These are phyloP conservation scores for Geotrichum reessii DNA, from an alignment of 1,139 yeast genomes.

Conservation along the genomic window DNA sequence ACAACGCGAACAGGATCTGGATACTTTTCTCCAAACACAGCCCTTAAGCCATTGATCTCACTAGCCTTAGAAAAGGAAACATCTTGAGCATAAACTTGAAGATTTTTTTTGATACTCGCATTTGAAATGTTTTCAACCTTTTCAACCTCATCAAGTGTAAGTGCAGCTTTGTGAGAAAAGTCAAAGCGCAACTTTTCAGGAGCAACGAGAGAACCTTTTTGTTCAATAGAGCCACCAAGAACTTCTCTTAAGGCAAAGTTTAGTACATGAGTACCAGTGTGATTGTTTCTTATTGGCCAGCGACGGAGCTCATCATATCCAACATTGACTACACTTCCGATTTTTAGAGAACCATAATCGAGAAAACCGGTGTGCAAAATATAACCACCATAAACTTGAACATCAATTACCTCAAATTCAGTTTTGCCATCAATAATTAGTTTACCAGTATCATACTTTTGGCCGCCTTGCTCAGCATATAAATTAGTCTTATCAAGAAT, in stretches of 20 bases:
- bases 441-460: conserved; percentile 92
- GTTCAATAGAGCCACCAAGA: conserved; percentile 84
- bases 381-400: conserved; percentile 88
- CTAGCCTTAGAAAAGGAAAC: conserved; percentile 73
- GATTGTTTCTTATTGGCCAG: conserved; percentile 95
- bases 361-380: conserved; percentile 90
- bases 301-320: conserved; percentile 90
- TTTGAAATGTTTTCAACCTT: conserved; percentile 72
- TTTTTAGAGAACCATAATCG: conserved; percentile 65
- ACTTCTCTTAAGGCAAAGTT: conserved; percentile 83
- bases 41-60: conserved; percentile 79
- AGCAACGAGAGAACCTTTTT: conserved; percentile 94
- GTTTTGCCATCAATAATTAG: conserved; percentile 80
- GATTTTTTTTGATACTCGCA: conserved; percentile 62
- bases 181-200: conserved; percentile 94
- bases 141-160: conserved; percentile 62
- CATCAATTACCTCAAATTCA: conserved; percentile 86
- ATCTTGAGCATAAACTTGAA: conserved; percentile 72
- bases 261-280: conserved; percentile 94
- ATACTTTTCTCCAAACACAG: conserved; percentile 97
- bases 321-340: conserved; percentile 71
- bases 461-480: conserved; percentile 99
- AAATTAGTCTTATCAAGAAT: conserved; percentile 85
- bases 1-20: conserved; percentile 99
- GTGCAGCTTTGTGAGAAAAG: conserved; percentile 79